A percentile compares a stretch with the other conserved stretches of the same genome.
phyloP scores from a whole-genome alignment of 108 stramenopile genomes.

The Cyclotella baltica region DNA sequence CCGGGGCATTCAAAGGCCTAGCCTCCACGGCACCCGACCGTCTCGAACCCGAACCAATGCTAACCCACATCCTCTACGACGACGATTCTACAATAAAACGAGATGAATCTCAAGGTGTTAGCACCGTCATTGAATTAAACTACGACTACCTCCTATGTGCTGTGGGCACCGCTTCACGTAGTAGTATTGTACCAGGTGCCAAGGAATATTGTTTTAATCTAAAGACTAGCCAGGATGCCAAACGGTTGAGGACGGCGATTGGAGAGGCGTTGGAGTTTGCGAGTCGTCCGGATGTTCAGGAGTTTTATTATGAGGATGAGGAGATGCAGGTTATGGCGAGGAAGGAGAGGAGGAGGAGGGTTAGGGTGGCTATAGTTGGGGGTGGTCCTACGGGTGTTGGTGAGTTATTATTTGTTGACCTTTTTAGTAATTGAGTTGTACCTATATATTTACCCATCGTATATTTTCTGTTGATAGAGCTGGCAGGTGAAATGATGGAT shows the following conservation, averaged over 20 bases:
- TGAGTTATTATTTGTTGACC: conserved; percentile 10
- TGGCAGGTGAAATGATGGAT: conserved; percentile 75
- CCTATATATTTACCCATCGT: neutral
- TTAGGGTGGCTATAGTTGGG: conserved; percentile 53
- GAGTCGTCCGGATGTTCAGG: conserved; percentile 55
- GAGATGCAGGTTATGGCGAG: conserved; percentile 32
- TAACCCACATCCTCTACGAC: conserved; percentile 31
- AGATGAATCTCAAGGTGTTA: conserved; percentile 36
- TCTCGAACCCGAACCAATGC: conserved; percentile 48
- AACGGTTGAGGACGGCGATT: conserved; percentile 54
- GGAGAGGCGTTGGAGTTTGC: conserved; percentile 60
- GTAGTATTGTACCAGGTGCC: conserved; percentile 52
- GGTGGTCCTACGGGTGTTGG: conserved; percentile 62
- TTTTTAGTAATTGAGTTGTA: conserved; percentile 1
- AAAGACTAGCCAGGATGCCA: conserved; percentile 58
- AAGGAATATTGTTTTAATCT: conserved; percentile 58
- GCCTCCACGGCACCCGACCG: conserved; percentile 40
- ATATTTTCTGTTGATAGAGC: conserved; percentile 65
- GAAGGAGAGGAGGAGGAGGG: conserved; percentile 35
- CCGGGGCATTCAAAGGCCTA: conserved; percentile 49
- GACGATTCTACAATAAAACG: conserved; percentile 23
- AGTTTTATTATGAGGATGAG: conserved; percentile 45
- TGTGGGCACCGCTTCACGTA: conserved; percentile 53
- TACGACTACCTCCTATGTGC: conserved; percentile 67
- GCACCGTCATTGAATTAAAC: conserved; percentile 50